Evolutionary conservation across 345 rosid species (phyloP), one percentile per base, ranked within the genome.

Genomic region (Citrus glauca): DNA sequence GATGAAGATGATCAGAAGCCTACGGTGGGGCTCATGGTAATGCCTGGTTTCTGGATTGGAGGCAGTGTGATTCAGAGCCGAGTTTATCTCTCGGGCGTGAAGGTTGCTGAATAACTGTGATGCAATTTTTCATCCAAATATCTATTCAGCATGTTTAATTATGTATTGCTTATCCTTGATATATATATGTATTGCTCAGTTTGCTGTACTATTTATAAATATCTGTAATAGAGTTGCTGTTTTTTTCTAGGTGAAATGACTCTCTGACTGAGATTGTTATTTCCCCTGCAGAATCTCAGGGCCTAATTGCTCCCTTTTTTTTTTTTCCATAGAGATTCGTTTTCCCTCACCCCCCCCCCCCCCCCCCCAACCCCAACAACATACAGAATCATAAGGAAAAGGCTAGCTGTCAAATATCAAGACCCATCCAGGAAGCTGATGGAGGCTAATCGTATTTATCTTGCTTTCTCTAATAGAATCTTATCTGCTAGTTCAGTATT

Each of bases 21-120:
- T 7, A 80, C 77, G 61, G 94, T 90, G 48, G 98, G 94, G 40
- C 83, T 93, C 16, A 89, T 93, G 96, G 89, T 93, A 5, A 89
- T 93, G 96, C 98, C 98, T 64, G 98, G 98, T 60, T 93, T 93
- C 76, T 88, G 87, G 88, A 89, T 91, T 32, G 94, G 88, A 25
- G 93, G 94, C 72, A 89, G 87, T 78, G 87, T 88, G 72, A 84
- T 93, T 83, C 91, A 89, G 80, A 90, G 98, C 88, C 85, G 88
- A 33, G 94, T 91, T 82, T 90, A 91, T 86, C 91, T 91, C 70
- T 83, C 93, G 0, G 97, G 93, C 70, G 82, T 88, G 81, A 93
- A 86, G 84, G 89, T 93, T 55, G 84, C 88, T 63, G 97, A 90
- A 42, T 92, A 81, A 86, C 6, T 25, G 14, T 40, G 19, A 1